phyloP scores from a whole-genome alignment of 257 asterid species.

The Penstemon eatonii region DNA sequence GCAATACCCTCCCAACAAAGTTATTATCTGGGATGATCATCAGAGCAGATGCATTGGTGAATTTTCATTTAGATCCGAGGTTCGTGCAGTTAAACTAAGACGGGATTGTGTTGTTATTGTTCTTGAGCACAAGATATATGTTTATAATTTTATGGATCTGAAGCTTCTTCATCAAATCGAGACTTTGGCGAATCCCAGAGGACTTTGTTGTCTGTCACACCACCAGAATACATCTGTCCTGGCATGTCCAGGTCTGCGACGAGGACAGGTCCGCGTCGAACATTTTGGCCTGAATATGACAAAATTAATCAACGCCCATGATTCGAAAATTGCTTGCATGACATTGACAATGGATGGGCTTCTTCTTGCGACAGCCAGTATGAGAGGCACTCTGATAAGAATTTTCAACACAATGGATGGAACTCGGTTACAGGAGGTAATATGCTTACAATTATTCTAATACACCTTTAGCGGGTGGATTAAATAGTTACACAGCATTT shows the following conservation, averaged over 20 bases:
- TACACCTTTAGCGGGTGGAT: background rate
- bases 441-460: constrained; percentile 5
- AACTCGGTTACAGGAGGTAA: constrained; percentile 89
- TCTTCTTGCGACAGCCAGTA: constrained; percentile 92
- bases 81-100: constrained; percentile 80
- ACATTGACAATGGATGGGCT: constrained; percentile 87
- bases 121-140: constrained; percentile 91
- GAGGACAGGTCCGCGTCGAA: constrained; percentile 90
- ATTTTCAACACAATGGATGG: constrained; percentile 97
- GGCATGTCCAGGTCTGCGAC: constrained; percentile 82
- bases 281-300: constrained; percentile 88
- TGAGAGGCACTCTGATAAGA: constrained; percentile 88
- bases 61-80: constrained; percentile 89
- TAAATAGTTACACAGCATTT: background rate
- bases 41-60: constrained; percentile 91
- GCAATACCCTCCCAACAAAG: constrained; percentile 88
- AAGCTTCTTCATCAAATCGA: constrained; percentile 95
- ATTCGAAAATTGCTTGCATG: constrained; percentile 79
- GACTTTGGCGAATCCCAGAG: constrained; percentile 77
- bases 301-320: constrained; percentile 76
- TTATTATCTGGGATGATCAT: constrained; percentile 94
- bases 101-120: constrained; percentile 81
- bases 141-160: constrained; percentile 77
- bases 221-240: constrained; percentile 69
- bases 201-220: constrained; percentile 91